Percentiles rank a stretch among this genome's conserved stretches.
Evolutionary conservation across 2,329 filamentous ascomycete genomes (phyloP).

Genomic region (Dactylonectria macrodidyma): DNA sequence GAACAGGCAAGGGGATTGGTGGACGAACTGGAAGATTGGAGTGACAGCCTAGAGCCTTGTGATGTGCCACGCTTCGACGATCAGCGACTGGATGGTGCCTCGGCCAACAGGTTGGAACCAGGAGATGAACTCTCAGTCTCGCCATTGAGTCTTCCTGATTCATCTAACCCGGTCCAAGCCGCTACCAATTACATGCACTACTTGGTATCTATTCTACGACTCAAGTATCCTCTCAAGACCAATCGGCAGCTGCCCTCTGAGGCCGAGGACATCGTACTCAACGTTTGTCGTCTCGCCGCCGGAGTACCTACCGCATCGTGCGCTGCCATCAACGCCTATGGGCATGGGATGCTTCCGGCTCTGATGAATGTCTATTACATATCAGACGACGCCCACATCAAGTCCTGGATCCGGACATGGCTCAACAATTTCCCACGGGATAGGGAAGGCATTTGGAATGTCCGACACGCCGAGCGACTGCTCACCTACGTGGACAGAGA

Average conservation of each 20-base stretch:
- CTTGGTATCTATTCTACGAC: conserved; percentile 27
- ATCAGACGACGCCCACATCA: conserved; percentile 6
- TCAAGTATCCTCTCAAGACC: conserved; percentile 28
- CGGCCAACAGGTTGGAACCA: background rate
- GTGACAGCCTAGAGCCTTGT: background rate
- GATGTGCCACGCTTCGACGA: conserved; percentile 26
- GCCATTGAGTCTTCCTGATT: background rate
- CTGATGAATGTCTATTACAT: conserved; percentile 38
- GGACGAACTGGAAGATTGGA: conserved; percentile 32
- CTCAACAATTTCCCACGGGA: conserved; percentile 23
- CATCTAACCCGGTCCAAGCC: conserved; percentile 27
- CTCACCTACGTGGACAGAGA: conserved; percentile 34
- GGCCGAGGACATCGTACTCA: conserved; percentile 4
- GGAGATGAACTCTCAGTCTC: background rate
- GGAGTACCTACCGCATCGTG: conserved; percentile 18
- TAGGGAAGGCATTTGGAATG: conserved; percentile 40
- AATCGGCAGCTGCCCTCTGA: background rate
- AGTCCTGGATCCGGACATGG: conserved; percentile 36
- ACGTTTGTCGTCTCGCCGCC: conserved; percentile 31
- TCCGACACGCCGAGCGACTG: conserved; percentile 30
- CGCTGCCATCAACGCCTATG: background rate
- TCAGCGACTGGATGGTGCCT: background rate
- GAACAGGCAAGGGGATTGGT: conserved; percentile 16
- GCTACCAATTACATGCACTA: conserved; percentile 37
- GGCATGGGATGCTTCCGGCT: conserved; percentile 30